Percentiles rank a stretch among this genome's conserved stretches.
phyloP scores from a whole-genome alignment of 805 yeast genomes.

The Priceomyces carsonii region DNA sequence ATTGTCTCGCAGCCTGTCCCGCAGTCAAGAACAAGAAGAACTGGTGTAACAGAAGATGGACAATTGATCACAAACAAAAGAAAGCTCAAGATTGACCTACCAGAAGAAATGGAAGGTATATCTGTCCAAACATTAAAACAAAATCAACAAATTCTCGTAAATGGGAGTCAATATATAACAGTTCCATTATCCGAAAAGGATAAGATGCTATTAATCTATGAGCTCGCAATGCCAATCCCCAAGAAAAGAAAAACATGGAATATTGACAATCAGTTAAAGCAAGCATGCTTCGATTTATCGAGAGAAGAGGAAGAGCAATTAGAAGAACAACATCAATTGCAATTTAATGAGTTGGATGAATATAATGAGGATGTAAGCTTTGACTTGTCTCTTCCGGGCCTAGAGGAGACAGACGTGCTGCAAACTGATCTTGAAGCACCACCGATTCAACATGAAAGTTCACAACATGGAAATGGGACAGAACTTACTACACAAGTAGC shows the following conservation, averaged over 20 bases:
- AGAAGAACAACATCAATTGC: slow-evolving; percentile 20
- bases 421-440: no score
- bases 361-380: slow-evolving; percentile 8
- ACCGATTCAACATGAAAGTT: slow-evolving; percentile 16
- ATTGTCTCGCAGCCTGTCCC: not conserved
- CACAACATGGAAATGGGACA: slow-evolving; percentile 32
- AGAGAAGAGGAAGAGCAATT: slow-evolving; percentile 18
- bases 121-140: slow-evolving; percentile 32
- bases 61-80: slow-evolving; percentile 47
- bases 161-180: slow-evolving; percentile 23
- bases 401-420: slow-evolving; percentile 4
- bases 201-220: slow-evolving; percentile 34
- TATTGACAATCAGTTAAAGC: slow-evolving; percentile 30
- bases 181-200: slow-evolving; percentile 29
- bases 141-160: slow-evolving; percentile 27
- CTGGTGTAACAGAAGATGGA: slow-evolving; percentile 41
- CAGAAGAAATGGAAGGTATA: slow-evolving; percentile 46
- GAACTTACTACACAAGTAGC: slow-evolving; percentile 59
- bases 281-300: slow-evolving; percentile 28
- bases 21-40: slow-evolving; percentile 3
- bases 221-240: slow-evolving; percentile 29
- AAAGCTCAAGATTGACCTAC: slow-evolving; percentile 46
- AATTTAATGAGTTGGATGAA: slow-evolving; percentile 21
- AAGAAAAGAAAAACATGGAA: slow-evolving; percentile 33
- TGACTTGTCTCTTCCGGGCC: slow-evolving; percentile 10